Evolutionary conservation across 2,329 filamentous ascomycete species (phyloP).

Genomic region (Drechslerella coelobrocha): DNA sequence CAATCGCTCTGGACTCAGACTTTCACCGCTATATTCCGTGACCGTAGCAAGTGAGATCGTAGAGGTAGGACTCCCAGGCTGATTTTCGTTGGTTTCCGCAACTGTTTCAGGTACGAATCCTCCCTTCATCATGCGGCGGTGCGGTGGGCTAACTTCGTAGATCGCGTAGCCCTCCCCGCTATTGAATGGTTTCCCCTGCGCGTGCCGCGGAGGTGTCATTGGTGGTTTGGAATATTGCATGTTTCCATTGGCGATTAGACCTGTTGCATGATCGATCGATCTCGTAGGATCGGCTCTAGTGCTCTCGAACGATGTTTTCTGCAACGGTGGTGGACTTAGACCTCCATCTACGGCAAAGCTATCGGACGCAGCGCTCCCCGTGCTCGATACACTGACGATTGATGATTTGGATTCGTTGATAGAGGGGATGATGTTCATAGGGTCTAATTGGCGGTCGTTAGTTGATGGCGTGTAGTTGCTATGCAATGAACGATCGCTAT

Average conservation of each 20-base stretch:
- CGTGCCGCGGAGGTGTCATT: conserved; percentile 33
- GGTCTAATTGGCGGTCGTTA: conserved; percentile 21
- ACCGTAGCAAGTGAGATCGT: conserved; percentile 21
- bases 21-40: conserved; percentile 27
- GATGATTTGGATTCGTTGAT: conserved; percentile 48
- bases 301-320: conserved; percentile 44
- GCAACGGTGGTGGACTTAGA: conserved; percentile 37
- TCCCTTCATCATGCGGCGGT: conserved; percentile 6
- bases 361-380: conserved; percentile 44
- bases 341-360: conserved; percentile 38
- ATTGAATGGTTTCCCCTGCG: conserved; percentile 27
- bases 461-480: conserved; percentile 9
- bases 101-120: conserved; percentile 42
- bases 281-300: conserved; percentile 9
- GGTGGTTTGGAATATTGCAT: conserved; percentile 24
- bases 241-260: conserved; percentile 9
- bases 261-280: conserved; percentile 8
- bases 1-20: conserved; percentile 16
- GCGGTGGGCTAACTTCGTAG: conserved; percentile 13
- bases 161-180: not conserved
- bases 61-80: conserved; percentile 30
- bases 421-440: conserved; percentile 42
- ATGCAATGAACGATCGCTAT: conserved; percentile 37
- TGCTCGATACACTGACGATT: conserved; percentile 44
- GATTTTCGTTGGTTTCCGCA: conserved; percentile 24